Evolutionary conservation across 2,329 filamentous ascomycete genomes (phyloP).

Genomic region (Drechmeria coniospora): DNA sequence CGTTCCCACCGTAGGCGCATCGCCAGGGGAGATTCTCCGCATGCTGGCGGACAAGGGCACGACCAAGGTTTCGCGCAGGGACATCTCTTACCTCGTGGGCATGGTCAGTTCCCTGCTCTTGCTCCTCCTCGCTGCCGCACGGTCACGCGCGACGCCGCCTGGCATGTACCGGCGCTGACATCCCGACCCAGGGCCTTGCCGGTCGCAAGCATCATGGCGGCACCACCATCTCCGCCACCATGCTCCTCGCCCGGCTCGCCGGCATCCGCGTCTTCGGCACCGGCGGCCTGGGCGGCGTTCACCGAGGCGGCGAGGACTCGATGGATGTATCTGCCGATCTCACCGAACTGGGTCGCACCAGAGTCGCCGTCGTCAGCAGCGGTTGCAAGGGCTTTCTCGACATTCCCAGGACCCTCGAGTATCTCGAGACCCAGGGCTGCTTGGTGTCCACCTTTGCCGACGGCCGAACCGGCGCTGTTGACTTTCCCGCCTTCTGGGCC

Average conservation of each 20-base stretch:
- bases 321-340: slow-evolving; percentile 94
- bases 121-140: too few relatives aligned
- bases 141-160: too few relatives aligned
- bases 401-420: slow-evolving; percentile 75
- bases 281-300: slow-evolving; percentile 85
- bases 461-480: slow-evolving; percentile 53
- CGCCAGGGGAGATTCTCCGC: slow-evolving; percentile 52
- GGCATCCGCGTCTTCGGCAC: slow-evolving; percentile 91
- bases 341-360: slow-evolving; percentile 79
- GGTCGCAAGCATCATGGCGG: slow-evolving; percentile 67
- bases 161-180: background rate
- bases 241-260: slow-evolving; percentile 72
- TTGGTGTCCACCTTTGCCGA: slow-evolving; percentile 83
- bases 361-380: slow-evolving; percentile 74
- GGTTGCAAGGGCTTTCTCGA: slow-evolving; percentile 96
- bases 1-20: slow-evolving; percentile 65
- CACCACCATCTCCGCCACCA: slow-evolving; percentile 86
- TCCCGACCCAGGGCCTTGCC: slow-evolving; percentile 36
- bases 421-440: slow-evolving; percentile 56
- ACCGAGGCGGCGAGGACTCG: slow-evolving; percentile 69
- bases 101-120: too few relatives aligned
- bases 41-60: slow-evolving; percentile 56
- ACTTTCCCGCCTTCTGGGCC: slow-evolving; percentile 89
- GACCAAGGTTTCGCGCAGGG: slow-evolving; percentile 73
- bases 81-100: slow-evolving; percentile 69